Base-by-base conservation (phyloP, 306 rosid species). In the Pterocarpus macrocarpus region DNA sequence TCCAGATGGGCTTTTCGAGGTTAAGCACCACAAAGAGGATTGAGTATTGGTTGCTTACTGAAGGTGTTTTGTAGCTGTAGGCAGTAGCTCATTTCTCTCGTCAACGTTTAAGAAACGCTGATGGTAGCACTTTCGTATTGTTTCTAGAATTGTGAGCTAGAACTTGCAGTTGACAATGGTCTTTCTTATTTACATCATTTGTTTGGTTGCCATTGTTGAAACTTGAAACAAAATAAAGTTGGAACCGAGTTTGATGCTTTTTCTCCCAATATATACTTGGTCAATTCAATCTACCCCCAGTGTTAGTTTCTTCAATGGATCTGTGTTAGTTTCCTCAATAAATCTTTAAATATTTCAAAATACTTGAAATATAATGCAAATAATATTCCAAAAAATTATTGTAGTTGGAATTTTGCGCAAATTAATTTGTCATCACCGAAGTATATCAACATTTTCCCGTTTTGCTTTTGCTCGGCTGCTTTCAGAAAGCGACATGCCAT, bases 1-100 rank as follows among this genome's bases (percentile, higher is more conserved):
- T 55, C 61, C 61, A 55, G 28, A 55, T 55, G 61, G 61, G 30
- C 61, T 55, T 55, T 55, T 55, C 12, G 61, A 55, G 61, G 61
- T 55, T 55, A 55, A 55, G 61, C n/a, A 16, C 8, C 61, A 55
- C 61, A n/a, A 55, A 13, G 52, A 45, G 59, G 61, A 16, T 55
- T 17, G 30, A 55, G 4, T 55, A 55, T 55, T 16, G 61, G 28
- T 55, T n/a, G 61, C 22, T n/a, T 15, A 55, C 32, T 2, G 61
- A 55, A 15, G 61, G 61, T 55, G n/a, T 55, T 55, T 55, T 15
- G 9, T 4, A 10, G 61, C 61, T 5, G 61, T 7, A 55, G 3
- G 8, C 61, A 55, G 7, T 5, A 16, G 10, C 61, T 15, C 9
- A 55, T 55, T 55, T 55, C 61, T 15, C 9, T 5, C n/a, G 61